A percentile compares a stretch with the other conserved stretches of the same genome.
phyloP scores from a whole-genome alignment of 2,329 filamentous ascomycete genomes.

The Ophiocordyceps unilateralis region DNA sequence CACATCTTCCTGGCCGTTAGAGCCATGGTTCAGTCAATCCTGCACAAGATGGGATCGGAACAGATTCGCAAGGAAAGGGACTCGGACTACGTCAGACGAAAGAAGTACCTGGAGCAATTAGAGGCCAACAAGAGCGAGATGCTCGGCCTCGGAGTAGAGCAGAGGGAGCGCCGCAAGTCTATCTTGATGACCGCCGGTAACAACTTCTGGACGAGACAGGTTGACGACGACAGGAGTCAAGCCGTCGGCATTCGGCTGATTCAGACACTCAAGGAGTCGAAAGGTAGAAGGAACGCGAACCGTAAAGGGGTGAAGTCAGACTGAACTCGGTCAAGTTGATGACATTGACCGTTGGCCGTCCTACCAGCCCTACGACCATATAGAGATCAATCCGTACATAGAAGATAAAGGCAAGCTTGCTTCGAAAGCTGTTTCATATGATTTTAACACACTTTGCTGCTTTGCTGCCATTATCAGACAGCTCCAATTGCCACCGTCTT shows the following conservation, averaged over 20 bases:
- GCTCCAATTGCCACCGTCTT: no score
- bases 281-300: constrained; percentile 4
- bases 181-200: constrained; percentile 15
- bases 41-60: constrained; percentile 21
- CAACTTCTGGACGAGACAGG: constrained; percentile 24
- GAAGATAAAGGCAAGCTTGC: no score
- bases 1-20: constrained; percentile 52
- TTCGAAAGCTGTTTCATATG: no score
- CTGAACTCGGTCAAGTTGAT: not conserved
- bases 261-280: constrained; percentile 8
- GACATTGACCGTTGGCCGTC: no score
- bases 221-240: constrained; percentile 20
- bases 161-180: constrained; percentile 20
- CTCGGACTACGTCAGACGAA: constrained; percentile 19
- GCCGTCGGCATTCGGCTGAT: constrained; percentile 17
- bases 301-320: not conserved
- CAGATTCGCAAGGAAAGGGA: constrained; percentile 22
- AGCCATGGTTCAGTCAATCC: constrained; percentile 15
- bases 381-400: no score
- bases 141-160: constrained; percentile 14
- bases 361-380: no score
- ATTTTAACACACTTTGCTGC: no score
- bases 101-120: constrained; percentile 21
- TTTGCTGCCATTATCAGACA: no score
- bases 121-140: constrained; percentile 19